A percentile compares a stretch with the other conserved stretches of the same genome.
Evolutionary conservation across 257 asterid species (phyloP).

Genomic region (Solanum piurae): DNA sequence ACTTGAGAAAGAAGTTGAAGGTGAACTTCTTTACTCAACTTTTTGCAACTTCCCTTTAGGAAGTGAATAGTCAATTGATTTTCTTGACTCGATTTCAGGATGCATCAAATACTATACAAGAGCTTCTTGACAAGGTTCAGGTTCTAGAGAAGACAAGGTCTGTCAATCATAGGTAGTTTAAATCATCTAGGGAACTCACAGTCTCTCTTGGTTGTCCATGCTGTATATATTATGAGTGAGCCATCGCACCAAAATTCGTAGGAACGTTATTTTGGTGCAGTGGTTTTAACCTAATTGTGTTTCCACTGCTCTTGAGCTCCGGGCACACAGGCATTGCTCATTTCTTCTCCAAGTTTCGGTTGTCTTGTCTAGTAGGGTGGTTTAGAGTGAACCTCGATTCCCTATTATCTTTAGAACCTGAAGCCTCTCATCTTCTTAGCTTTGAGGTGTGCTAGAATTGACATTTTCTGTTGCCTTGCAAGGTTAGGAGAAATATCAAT

Average conservation of each 20-base stretch:
- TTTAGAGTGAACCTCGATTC: background rate
- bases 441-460: background rate
- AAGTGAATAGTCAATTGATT: background rate
- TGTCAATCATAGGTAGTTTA: slow-evolving; percentile 5
- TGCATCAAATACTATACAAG: slow-evolving; percentile 51
- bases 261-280: background rate
- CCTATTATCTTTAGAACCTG: background rate
- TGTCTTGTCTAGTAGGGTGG: background rate
- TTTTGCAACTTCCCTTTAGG: background rate
- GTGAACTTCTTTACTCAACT: slow-evolving; percentile 14
- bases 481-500: background rate
- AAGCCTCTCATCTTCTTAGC: background rate
- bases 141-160: slow-evolving; percentile 15
- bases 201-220: background rate
- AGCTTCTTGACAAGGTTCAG: slow-evolving; percentile 44
- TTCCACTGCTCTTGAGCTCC: background rate
- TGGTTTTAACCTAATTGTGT: background rate
- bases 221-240: background rate
- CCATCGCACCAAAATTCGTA: background rate
- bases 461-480: background rate
- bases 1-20: slow-evolving; percentile 57
- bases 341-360: background rate
- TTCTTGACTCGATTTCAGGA: slow-evolving; percentile 30
- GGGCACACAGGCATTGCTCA: background rate
- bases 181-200: background rate